These are phyloP conservation scores for Dipsacomyces acuminosporus DNA, from an alignment of 371 early-diverging fungal genomes.

Conservation along the genomic window DNA sequence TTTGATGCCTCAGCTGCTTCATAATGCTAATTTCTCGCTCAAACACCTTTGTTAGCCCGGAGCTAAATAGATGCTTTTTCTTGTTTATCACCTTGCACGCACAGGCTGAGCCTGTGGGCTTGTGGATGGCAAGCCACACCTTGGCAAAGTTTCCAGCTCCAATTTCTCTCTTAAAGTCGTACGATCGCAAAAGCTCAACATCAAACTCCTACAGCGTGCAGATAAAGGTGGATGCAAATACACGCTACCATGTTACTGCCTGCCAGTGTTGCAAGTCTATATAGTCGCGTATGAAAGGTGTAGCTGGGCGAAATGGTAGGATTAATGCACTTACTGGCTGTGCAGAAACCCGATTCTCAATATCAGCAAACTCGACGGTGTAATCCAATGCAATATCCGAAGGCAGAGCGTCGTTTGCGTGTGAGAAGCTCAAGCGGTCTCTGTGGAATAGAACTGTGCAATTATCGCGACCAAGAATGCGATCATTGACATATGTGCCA, in stretches of 20 bases:
- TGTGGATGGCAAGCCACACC: constrained; percentile 46
- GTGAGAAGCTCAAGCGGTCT: constrained; percentile 30
- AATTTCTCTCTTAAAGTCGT: constrained; percentile 41
- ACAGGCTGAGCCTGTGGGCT: constrained; percentile 32
- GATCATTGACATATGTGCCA: constrained; percentile 38
- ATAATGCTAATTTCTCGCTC: constrained; percentile 46
- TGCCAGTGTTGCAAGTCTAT: neutral
- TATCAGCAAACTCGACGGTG: constrained; percentile 21
- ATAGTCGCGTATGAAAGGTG: neutral
- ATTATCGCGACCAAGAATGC: constrained; percentile 29
- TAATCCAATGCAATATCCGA: constrained; percentile 41
- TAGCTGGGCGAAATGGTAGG: too few relatives aligned
- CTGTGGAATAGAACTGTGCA: constrained; percentile 34
- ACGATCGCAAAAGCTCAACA: constrained; percentile 16
- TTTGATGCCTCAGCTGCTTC: constrained; percentile 35
- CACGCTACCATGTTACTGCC: neutral
- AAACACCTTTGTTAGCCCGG: constrained; percentile 43
- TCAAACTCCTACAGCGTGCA: constrained; percentile 12
- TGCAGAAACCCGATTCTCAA: constrained; percentile 4
- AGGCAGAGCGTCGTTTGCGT: constrained; percentile 17
- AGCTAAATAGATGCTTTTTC: constrained; percentile 36
- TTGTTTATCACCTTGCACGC: constrained; percentile 48
- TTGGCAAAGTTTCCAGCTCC: constrained; percentile 47
- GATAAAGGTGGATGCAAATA: neutral
- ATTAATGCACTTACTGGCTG: constrained; percentile 13